phyloP scores from a whole-genome alignment of 495 filamentous ascomycete genomes.

The Cenococcum geophilum region DNA sequence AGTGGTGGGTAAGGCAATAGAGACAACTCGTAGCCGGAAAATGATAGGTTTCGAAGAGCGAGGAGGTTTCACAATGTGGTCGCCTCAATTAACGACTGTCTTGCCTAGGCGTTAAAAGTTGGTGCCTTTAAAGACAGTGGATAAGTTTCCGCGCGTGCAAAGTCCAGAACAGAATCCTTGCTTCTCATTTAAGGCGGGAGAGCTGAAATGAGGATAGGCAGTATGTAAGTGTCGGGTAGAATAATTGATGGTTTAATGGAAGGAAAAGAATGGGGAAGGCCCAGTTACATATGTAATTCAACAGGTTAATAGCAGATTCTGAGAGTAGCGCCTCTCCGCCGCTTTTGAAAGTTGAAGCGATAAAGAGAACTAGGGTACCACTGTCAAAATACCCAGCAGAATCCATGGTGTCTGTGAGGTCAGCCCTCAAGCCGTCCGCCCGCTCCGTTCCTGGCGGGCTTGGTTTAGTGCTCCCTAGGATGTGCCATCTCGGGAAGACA shows the following conservation, averaged over 20 bases:
- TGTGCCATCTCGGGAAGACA: not conserved
- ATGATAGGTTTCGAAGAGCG: too few relatives aligned
- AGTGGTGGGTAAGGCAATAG: not conserved
- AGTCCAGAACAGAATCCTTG: too few relatives aligned
- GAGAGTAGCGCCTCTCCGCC: not conserved
- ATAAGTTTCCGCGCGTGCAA: too few relatives aligned
- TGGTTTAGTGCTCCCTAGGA: not conserved
- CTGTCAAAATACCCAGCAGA: not conserved
- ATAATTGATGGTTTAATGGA: not conserved
- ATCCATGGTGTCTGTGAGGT: too few relatives aligned
- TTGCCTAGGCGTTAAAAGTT: too few relatives aligned
- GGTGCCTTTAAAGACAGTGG: too few relatives aligned
- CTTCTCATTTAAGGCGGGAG: too few relatives aligned
- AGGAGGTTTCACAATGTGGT: too few relatives aligned
- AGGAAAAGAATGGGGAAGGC: not conserved
- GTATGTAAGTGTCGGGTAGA: not conserved
- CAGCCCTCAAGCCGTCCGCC: too few relatives aligned
- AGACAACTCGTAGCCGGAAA: not conserved
- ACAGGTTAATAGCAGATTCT: not conserved
- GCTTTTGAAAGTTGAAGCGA: not conserved
- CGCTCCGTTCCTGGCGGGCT: too few relatives aligned
- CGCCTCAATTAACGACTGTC: too few relatives aligned
- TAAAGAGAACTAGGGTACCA: not conserved
- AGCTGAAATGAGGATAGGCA: not conserved
- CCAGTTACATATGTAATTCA: not conserved